Evolutionary conservation across 73 alveolate genomes (phyloP).

Genomic region (Diophrys sp.): DNA sequence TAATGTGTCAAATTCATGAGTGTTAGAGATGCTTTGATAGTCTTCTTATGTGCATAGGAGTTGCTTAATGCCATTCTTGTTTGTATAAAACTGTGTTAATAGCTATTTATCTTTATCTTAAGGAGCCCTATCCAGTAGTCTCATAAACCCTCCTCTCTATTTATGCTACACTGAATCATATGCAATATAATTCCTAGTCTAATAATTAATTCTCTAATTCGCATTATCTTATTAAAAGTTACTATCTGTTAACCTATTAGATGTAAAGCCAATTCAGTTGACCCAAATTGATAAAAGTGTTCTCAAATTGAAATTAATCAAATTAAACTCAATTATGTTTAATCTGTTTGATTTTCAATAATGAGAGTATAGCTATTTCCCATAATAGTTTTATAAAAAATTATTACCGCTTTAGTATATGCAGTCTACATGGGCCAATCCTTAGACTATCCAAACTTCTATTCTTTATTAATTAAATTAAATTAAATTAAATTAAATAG

Average conservation of each 20-base stretch:
- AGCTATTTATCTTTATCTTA: background rate
- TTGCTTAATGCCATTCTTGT: background rate
- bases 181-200: background rate
- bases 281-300: too few relatives aligned
- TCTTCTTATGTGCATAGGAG: background rate
- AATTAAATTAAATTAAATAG: too few relatives aligned
- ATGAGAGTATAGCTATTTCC: too few relatives aligned
- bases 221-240: too few relatives aligned
- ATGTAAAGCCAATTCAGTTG: too few relatives aligned
- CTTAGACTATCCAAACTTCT: constrained; percentile 13
- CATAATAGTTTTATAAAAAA: too few relatives aligned
- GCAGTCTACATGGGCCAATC: constrained; percentile 1
- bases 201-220: background rate
- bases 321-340: background rate
- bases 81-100: background rate
- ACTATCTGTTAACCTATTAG: too few relatives aligned
- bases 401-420: too few relatives aligned
- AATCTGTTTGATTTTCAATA: background rate
- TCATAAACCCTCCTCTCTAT: background rate
- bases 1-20: background rate
- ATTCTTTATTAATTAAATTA: constrained; percentile 1
- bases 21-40: background rate
- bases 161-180: background rate
- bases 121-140: background rate
- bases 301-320: too few relatives aligned